Conservation (phyloP, 495 filamentous ascomycete species). For the Xylaria scruposa region DNA sequence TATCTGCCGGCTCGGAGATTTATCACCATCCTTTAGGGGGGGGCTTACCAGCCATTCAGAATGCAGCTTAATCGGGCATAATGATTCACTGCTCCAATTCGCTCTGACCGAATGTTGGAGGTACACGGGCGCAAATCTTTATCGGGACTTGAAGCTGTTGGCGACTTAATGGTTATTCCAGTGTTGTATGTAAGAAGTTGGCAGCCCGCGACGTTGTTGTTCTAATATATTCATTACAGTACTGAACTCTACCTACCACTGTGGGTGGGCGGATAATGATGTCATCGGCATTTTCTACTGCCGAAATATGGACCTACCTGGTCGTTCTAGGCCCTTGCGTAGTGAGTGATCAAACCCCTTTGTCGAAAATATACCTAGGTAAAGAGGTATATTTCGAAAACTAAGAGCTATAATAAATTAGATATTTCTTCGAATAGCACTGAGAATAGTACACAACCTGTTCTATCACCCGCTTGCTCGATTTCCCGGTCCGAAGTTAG, state of each 20-base stretch:
- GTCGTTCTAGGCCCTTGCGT: neutral
- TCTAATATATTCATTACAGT: no score
- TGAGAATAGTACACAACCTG: neutral
- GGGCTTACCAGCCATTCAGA: neutral
- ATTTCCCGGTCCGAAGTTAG: conserved; percentile 11
- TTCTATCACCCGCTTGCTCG: conserved; percentile 6
- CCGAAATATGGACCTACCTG: neutral
- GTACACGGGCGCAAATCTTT: no score
- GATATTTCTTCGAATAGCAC: neutral
- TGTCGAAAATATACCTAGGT: neutral
- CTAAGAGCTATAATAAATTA: neutral
- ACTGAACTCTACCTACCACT: no score
- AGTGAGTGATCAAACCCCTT: neutral
- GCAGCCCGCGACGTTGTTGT: no score
- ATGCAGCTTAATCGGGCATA: neutral
- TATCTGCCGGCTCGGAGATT: neutral
- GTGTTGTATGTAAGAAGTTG: no score
- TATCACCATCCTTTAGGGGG: neutral
- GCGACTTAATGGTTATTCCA: no score
- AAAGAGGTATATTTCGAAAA: neutral
- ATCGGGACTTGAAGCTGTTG: no score
- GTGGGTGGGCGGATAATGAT: neutral
- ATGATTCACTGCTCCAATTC: neutral
- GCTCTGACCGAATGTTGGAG: neutral
- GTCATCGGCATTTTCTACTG: neutral